phyloP scores from a whole-genome alignment of 148 eudicot genomes.

The Vaccinium myrtillus region DNA sequence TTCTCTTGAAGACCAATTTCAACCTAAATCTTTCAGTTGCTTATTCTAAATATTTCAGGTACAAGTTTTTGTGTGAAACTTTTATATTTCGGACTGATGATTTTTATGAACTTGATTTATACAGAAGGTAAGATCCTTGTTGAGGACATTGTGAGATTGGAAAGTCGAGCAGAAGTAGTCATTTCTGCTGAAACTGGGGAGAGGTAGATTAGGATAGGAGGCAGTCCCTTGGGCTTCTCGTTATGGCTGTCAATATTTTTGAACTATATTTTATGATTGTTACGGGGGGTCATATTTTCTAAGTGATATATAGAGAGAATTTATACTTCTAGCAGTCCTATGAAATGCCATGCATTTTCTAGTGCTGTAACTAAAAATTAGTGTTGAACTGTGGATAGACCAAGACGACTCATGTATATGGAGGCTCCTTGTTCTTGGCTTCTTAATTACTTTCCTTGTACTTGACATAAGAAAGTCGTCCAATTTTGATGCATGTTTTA shows the following conservation, averaged over 20 bases:
- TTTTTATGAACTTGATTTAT: constrained; percentile 2
- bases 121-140: constrained; percentile 82
- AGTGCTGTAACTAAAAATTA: no score
- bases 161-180: constrained; percentile 51
- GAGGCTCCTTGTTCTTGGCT: not conserved
- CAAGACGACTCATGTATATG: no score
- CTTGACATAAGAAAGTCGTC: not conserved
- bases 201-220: constrained; percentile 2
- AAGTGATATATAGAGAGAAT: no score
- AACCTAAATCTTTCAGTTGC: no score
- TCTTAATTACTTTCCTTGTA: not conserved
- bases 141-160: constrained; percentile 73
- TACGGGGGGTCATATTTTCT: no score
- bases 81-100: not conserved
- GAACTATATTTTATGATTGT: no score
- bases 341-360: no score
- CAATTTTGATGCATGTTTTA: not conserved
- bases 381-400: no score
- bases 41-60: not conserved
- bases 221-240: no score
- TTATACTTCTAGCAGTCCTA: no score
- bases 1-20: not conserved
- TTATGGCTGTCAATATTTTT: no score
- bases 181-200: constrained; percentile 15
- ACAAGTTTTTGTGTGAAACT: not conserved